A percentile compares a stretch with the other conserved stretches of the same genome.
Evolutionary conservation across 768 basidiomycete genomes (phyloP).

Genomic region (Hypholoma sublateritium): DNA sequence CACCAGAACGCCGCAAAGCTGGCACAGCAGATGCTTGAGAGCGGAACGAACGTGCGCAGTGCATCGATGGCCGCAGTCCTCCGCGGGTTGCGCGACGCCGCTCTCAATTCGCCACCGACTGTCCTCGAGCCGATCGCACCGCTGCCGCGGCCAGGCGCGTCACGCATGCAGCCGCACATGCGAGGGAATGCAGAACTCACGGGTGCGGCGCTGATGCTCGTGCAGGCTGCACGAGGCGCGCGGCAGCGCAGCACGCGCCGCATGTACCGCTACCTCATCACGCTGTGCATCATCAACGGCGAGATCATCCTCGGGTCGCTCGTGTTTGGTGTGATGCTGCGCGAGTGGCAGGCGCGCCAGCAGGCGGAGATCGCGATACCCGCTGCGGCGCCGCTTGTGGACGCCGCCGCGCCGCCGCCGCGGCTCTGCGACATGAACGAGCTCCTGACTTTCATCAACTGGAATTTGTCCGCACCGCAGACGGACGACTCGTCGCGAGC

Average conservation of each 20-base stretch:
- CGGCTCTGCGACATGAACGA: background rate
- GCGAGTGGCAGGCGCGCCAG: conserved; percentile 55
- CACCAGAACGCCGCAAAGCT: conserved; percentile 47
- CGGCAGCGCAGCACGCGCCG: conserved; percentile 54
- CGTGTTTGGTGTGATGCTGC: conserved; percentile 62
- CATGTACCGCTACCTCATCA: conserved; percentile 62
- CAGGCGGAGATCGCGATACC: conserved; percentile 11
- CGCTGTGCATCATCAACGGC: conserved; percentile 70
- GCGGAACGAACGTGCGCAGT: conserved; percentile 49
- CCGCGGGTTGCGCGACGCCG: conserved; percentile 13
- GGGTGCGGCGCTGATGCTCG: conserved; percentile 51
- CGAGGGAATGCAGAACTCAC: conserved; percentile 18
- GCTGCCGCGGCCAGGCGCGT: background rate
- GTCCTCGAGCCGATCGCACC: background rate
- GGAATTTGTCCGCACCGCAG: conserved; percentile 13
- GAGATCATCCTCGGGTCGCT: conserved; percentile 78
- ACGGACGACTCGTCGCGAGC: conserved; percentile 10
- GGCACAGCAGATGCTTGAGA: conserved; percentile 50
- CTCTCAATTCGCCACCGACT: background rate
- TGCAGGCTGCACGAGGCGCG: conserved; percentile 51
- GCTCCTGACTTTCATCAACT: conserved; percentile 12
- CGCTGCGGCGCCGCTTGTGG: conserved; percentile 3
- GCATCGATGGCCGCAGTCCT: conserved; percentile 51
- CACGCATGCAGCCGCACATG: background rate
- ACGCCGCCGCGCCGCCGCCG: background rate